Base-by-base conservation (phyloP, 129 eudicot genomes). In the Scalesia atractyloides region DNA sequence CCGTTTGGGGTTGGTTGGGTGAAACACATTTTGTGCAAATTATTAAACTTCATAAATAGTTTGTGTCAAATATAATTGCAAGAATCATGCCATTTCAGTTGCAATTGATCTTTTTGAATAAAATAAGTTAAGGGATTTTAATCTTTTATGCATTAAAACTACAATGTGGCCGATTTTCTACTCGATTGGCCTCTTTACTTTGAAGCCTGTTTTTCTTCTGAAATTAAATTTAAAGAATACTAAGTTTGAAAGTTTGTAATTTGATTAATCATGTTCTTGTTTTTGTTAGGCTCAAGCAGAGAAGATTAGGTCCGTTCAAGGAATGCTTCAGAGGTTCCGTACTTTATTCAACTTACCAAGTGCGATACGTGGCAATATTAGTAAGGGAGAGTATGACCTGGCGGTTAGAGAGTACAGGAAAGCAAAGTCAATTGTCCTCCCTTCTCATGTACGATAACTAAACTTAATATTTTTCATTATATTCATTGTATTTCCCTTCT, bases 361-460 rank as follows among this genome's bases (percentile, higher is more conserved):
- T 88, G 83, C 96, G 33, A 95, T 95, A 73, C 97, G 99, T 66
- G 86, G 79, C 43, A 95, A 82, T 78, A 90, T 95, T 81, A 84
- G 88, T 78, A 95, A 95, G 82, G 99, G 99, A 39, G 99, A 95
- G 73, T 86, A 90, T 84, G 99, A 95, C 73, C 79, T 95, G 86
- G 99, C 97, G 6, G 99, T 95, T 64, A 86, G 99, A 86, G 99
- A 95, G 82, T 95, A 95, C 87, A 83, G 96, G 80, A 95, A 95
- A 95, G 99, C 99, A 47, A 95, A 95, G 83, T 95, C 99, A 33
- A 95, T 95, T 78, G 99, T 86, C 47, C 91, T 95, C 41, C 99
- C 99, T 68, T 88, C 96, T 69, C 99, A 95, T 90, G 99, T 95
- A 95, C 76, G 72, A 22, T 36, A 19, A 62, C 79, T 50, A 52